A percentile compares a stretch with the other conserved stretches of the same genome.
Evolutionary conservation across 169 alveolate species (phyloP).

Genomic region (Babesia gibsoni): DNA sequence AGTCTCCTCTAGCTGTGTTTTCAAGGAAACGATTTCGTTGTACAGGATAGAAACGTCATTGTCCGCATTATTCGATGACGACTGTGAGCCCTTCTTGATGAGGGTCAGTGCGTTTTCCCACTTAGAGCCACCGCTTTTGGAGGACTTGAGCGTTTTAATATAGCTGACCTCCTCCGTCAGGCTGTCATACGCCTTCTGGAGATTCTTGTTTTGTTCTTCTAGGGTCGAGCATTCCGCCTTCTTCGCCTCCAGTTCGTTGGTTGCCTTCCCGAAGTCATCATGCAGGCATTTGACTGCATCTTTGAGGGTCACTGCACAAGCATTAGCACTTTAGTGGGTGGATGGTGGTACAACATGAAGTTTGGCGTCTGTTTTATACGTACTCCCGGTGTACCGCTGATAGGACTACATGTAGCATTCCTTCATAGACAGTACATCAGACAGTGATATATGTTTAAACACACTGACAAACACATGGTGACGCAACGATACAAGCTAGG

Average conservation of each 20-base stretch:
- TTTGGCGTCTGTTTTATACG: too few relatives aligned
- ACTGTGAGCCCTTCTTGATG: conserved; percentile 10
- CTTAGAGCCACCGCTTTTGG: conserved; percentile 15
- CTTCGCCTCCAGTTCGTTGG: conserved; percentile 36
- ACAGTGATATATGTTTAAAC: too few relatives aligned
- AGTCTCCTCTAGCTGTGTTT: conserved; percentile 39
- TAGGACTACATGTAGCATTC: too few relatives aligned
- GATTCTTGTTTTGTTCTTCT: conserved; percentile 48
- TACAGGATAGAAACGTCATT: conserved; percentile 6
- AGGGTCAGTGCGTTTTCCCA: conserved; percentile 48
- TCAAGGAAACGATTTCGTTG: conserved; percentile 46
- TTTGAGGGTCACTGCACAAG: conserved; percentile 32
- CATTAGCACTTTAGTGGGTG: neutral
- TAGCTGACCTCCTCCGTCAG: conserved; percentile 43
- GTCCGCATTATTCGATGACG: conserved; percentile 9
- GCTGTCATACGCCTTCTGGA: conserved; percentile 39
- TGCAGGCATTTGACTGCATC: conserved; percentile 51
- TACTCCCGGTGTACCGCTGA: too few relatives aligned
- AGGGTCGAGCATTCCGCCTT: conserved; percentile 22
- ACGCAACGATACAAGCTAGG: too few relatives aligned
- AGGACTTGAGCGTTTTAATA: conserved; percentile 9
- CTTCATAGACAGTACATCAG: too few relatives aligned
- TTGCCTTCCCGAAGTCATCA: conserved; percentile 32
- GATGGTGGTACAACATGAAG: too few relatives aligned
- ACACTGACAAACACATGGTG: too few relatives aligned